Evolutionary conservation across 192 early-diverging fungal species (phyloP), one percentile per base, ranked within the genome.

Genomic region (Podila clonocystis): DNA sequence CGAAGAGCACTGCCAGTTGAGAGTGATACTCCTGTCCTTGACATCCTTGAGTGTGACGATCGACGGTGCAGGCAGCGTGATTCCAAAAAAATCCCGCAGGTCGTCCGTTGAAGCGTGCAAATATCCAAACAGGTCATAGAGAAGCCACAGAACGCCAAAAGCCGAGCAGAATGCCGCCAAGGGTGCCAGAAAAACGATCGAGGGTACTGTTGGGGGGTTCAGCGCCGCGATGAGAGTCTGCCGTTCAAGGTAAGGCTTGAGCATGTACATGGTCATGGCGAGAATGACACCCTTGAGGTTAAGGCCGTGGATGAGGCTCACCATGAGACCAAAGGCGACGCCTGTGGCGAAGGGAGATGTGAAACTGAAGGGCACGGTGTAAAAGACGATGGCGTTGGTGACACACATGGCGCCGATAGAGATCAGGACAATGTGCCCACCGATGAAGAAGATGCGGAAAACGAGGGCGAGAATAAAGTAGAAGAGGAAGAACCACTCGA

Each of bases 201-300:
- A 73, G 20, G 77, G 77, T 2, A 80, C 77, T 6, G 77, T 69
- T 2, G 77, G 77, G 15, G 77, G 77, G 26, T 80, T 80, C 11
- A 80, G 24, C 6, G 77, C 65, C 30, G 63, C 57, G 26, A 80
- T 73, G 4, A 80, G 52, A 26, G 70, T 73, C 50, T 80, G 77
- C 22, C 71, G 36, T 20, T 80, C 77, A 7, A 80, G 67, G 26
- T 80, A 80, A 5, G 77, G 77, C 28, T 80, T 80, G 52, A 80
- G 77, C 71, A 80, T 80, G 58, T 80, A 80, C 77, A 80, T 80
- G 55, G 77, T 80, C 77, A 80, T 80, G 55, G 71, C 77, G 19
- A 80, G 67, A 41, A 80, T 68, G 33, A 80, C 77, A 17, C 77
- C 77, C 29, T 80, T 80, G 41, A 73, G 71, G 31, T 80, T 80